phyloP scores from a whole-genome alignment of 2,329 filamentous ascomycete genomes.

The Ambrosiella cleistominuta region DNA sequence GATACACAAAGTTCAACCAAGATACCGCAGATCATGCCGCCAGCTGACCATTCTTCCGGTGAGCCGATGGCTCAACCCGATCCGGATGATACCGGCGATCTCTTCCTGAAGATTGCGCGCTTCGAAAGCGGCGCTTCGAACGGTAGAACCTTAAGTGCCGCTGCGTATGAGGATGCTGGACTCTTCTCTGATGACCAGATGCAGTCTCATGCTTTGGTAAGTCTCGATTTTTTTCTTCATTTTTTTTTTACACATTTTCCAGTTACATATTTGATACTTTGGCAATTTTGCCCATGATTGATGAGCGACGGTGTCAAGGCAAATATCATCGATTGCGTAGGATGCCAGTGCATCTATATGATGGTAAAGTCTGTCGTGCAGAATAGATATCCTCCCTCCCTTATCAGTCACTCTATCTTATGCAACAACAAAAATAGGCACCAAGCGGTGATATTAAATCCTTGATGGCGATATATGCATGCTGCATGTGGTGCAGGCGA shows the following conservation, averaged over 20 bases:
- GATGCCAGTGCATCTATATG: too few relatives aligned
- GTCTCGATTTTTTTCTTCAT: constrained; percentile 18
- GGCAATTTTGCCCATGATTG: too few relatives aligned
- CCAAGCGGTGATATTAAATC: not conserved
- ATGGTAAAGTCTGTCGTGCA: too few relatives aligned
- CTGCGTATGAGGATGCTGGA: constrained; percentile 18
- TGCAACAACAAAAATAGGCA: not conserved
- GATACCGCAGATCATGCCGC: constrained; percentile 7
- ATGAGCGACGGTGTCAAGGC: too few relatives aligned
- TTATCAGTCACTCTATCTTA: too few relatives aligned
- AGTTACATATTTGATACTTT: not conserved
- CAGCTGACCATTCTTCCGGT: not conserved
- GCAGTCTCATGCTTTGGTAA: constrained; percentile 21
- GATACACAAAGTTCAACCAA: constrained; percentile 15
- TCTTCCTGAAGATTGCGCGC: constrained; percentile 41
- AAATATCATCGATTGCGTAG: too few relatives aligned
- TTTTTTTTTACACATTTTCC: not conserved
- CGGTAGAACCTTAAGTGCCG: constrained; percentile 21
- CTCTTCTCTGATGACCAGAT: constrained; percentile 11
- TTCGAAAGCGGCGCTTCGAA: constrained; percentile 25
- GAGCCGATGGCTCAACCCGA: constrained; percentile 17
- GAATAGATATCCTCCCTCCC: too few relatives aligned
- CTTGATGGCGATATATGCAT: not conserved
- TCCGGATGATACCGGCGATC: constrained; percentile 37
- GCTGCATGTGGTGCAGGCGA: not conserved